Evolutionary conservation across 2,329 filamentous ascomycete genomes (phyloP), one percentile per base, ranked within the genome.

Genomic region (Apiospora kogelbergensis): DNA sequence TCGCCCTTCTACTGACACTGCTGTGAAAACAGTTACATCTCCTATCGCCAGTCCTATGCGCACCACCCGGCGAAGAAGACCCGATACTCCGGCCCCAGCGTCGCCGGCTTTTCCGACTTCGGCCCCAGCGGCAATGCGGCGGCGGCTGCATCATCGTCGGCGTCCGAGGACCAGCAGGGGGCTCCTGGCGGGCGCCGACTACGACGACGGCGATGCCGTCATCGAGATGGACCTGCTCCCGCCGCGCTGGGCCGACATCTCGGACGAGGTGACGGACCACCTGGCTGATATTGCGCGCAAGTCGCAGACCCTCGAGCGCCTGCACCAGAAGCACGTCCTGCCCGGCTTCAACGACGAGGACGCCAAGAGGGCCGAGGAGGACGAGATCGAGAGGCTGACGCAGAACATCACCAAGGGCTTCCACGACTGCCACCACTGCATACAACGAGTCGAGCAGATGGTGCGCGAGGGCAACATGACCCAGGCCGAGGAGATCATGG

Each of bases 171-270:
- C 76, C 83, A 85, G 68, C 92, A 93, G 73, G 94, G 94, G 95
- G 48, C 91, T 99, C 76, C 92, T 99, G 78, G 93, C 94, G 71
- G 86, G 89, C 68, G 90, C 88, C 76, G 91, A 91, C 74, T 94
- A 92, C 78, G 93, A 97, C 79, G 93, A 97, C 81, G 94, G 94
- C 78, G 95, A 98, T 81, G 93, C 93, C 24, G 90, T 99, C 69
- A 98, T 99, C 76, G 96, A 99, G 84, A 98, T 99, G 96, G 95
- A 98, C 81, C 84, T 97, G 46, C 86, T 99, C 22, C 96, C 96
- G 17, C 96, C 96, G 67, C 91, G 96, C 70, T 99, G 96, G 96
- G 92, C 95, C 69, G 96, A 99, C 78, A 87, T 97, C 70, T 95
- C 95, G 76, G 96, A 98, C 78, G 94, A 98, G 78, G 94, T 99